A percentile compares a stretch with the other conserved stretches of the same genome.
Conservation (phyloP, 345 rosid genomes). For the Citrus reticulata region DNA sequence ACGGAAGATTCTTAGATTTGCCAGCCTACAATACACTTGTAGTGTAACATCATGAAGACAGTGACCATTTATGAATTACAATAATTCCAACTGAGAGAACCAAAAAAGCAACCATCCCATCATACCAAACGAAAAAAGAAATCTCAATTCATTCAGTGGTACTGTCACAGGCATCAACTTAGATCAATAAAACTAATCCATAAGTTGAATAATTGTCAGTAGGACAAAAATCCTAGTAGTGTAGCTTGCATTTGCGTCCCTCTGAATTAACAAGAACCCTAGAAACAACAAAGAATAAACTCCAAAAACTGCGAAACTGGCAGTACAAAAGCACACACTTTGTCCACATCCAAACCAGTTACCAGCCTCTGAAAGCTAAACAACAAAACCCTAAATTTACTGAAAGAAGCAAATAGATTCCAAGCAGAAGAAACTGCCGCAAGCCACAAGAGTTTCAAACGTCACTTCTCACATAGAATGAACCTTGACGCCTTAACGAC, state of each 20-base stretch:
- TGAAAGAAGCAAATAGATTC: conserved; percentile 1
- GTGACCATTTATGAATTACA: neutral
- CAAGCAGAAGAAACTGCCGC: conserved; percentile 2
- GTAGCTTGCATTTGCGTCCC: neutral
- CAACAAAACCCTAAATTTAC: conserved; percentile 10
- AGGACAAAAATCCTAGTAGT: neutral
- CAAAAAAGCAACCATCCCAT: neutral
- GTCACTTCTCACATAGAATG: conserved; percentile 13
- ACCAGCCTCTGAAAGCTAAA: conserved; percentile 4
- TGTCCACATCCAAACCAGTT: conserved; percentile 15
- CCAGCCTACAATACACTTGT: neutral
- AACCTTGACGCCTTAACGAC: conserved; percentile 32
- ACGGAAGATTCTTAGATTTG: neutral
- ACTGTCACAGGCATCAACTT: neutral
- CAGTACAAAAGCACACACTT: neutral
- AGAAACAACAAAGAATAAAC: conserved; percentile 23
- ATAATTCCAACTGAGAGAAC: neutral
- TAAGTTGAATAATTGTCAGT: neutral
- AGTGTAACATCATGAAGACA: neutral
- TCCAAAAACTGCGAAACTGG: conserved; percentile 15
- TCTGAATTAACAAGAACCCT: neutral
- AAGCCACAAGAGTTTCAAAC: neutral
- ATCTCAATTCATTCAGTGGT: too few species aligned
- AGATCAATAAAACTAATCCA: neutral
- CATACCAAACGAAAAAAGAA: neutral